Base-by-base conservation (phyloP, 208 protist genomes). In the Porcisia hertigi region DNA sequence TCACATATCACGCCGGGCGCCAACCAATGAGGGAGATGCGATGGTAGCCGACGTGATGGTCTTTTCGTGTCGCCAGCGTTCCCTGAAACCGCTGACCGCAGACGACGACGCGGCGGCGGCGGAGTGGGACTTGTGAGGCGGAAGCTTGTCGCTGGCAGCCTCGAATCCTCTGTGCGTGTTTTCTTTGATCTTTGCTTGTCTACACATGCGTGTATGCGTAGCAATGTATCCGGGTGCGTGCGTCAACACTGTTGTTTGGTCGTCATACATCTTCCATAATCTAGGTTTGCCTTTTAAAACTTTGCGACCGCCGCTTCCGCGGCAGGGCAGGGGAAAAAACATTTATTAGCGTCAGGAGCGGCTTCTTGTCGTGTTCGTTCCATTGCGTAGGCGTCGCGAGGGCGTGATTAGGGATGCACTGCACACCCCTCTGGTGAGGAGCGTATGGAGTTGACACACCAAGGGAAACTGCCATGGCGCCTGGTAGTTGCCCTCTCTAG, bases 41-140 rank as follows among this genome's bases (percentile, higher is more conserved):
- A 20, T 45, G 3, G 20, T 41, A 11, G n/a, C 20, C 36, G 77
- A 69, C 25, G 53, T 64, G 63, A 20, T 57, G 41, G 57, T 77
- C 7, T 52, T 82, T 45, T 30, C 67, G 36, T 77, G 77, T n/a
- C 57, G 58, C 25, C 39, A 20, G 55, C 71, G 67, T 23, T 23
- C 36, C 8, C 39, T 77, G 57, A 23, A 70, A 70, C 72, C 77
- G 3, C 53, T 77, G 11, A 65, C 36, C 77, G 66, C 59, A 6
- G 77, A 77, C n/a, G 53, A 53, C 14, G 49, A 36, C 34, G 39
- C 39, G 49, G 53, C 53, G 49, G 53, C 53, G 53, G 53, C 34
- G 69, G 69, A 72, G 53, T 72, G 53, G 69, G 49, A 60, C 34
- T 41, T 49, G 49, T 62, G 23, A 43, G 5, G 8, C 34, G 54